Conservation (phyloP, 371 early-diverging fungal species). For the Paraphysoderma sedebokerense region DNA sequence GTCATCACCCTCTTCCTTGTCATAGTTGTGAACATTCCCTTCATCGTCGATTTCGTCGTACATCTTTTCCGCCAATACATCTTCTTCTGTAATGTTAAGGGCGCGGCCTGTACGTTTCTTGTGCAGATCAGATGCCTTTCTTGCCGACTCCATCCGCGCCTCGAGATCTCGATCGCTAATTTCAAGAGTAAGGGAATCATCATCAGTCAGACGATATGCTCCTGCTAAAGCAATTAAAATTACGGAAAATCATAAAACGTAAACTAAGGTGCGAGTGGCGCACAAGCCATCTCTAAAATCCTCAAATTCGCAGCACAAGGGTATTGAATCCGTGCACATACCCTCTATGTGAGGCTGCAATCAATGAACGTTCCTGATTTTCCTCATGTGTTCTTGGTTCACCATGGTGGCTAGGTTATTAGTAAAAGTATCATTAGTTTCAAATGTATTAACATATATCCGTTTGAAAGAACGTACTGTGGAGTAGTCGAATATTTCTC, state of each 20-base stretch:
- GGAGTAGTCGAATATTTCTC: too few relatives aligned
- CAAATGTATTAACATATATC: too few relatives aligned
- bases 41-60: slow-evolving; percentile 6
- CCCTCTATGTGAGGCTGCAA: slow-evolving; percentile 10
- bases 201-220: too few relatives aligned
- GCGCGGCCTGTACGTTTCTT: slow-evolving; percentile 9
- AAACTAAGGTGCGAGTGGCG: too few relatives aligned
- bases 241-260: too few relatives aligned
- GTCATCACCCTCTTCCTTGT: too few relatives aligned
- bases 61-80: slow-evolving; percentile 9
- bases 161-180: slow-evolving; percentile 9
- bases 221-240: too few relatives aligned
- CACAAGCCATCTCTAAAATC: not conserved
- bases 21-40: slow-evolving; percentile 5
- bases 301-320: not conserved
- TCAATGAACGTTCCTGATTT: slow-evolving; percentile 9
- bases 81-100: slow-evolving; percentile 6
- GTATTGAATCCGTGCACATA: slow-evolving; percentile 1
- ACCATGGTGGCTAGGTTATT: too few relatives aligned
- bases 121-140: slow-evolving; percentile 9
- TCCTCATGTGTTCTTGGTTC: too few relatives aligned
- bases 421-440: too few relatives aligned
- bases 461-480: too few relatives aligned
- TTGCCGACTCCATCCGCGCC: slow-evolving; percentile 9
- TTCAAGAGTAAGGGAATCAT: not conserved